Base-by-base conservation (phyloP, 257 asterid genomes). In the Marsdenia floribunda region DNA sequence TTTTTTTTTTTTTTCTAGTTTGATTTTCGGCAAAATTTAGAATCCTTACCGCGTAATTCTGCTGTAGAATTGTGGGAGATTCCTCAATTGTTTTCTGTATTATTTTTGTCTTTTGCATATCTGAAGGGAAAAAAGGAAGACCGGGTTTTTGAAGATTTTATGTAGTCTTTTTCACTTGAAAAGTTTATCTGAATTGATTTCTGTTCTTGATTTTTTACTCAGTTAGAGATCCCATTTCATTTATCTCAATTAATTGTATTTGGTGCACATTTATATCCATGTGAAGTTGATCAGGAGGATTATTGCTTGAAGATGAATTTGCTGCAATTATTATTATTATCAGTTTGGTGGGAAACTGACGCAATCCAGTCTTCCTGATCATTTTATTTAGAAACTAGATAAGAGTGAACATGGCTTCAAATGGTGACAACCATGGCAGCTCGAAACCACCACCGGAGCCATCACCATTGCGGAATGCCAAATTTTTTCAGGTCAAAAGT, bases 381-480 rank as follows among this genome's bases (percentile, higher is more conserved):
- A 58, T 54, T 68, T 68, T 11, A 69, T 63, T 76, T 71, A 69
- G 85, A 74, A 64, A 71, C 53, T 68, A 75, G 79, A 80, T 76
- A 58, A 57, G 49, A 80, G 73, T 12, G 29, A 38, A 77, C 72
- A 94, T 94, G 98, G 96, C 61, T 76, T 78, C 91, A 5, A 89
- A 89, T 35, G 97, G 95, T 71, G 86, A 82, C 29, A 87, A 72
- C 83, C 81, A 78, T 58, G 84, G 77, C 3, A 77, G 86, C 59
- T 80, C 90, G 59, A 94, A 94, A 83, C 89, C 96, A 18, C 97
- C 98, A n/a, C 98, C 98, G 0, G 97, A 90, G 88, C 98, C 98
- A 47, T 94, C 98, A 37, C 98, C 98, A 1, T 74, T 94, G 87
- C 83, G 98, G 65, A 91, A 83, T 76, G 98, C 97, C 26, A 94